A percentile compares a stretch with the other conserved stretches of the same genome.
Conservation (phyloP, 2,329 filamentous ascomycete genomes). For the Aspergillus tamarii region DNA sequence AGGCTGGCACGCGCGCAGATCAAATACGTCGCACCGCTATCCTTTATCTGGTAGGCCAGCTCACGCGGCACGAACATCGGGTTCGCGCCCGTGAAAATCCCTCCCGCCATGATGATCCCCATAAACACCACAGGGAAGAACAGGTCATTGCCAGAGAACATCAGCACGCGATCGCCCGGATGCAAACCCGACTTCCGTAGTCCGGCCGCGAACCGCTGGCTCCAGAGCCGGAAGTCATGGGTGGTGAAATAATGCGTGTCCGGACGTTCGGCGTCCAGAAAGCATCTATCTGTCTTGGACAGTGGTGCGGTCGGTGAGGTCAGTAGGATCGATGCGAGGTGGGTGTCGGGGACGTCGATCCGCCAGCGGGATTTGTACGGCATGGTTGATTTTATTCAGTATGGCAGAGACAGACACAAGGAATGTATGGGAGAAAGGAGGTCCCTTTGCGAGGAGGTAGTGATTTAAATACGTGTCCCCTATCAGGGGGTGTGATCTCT, state of each 20-base stretch:
- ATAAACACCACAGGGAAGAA: constrained; percentile 73
- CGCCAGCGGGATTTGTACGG: no score
- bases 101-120: constrained; percentile 76
- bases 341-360: no score
- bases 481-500: no score
- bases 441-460: no score
- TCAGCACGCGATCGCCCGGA: constrained; percentile 69
- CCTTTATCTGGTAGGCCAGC: constrained; percentile 73
- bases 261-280: constrained; percentile 41
- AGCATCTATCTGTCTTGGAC: no score
- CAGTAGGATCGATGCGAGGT: no score
- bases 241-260: constrained; percentile 69
- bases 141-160: constrained; percentile 74
- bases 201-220: constrained; percentile 72
- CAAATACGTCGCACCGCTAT: constrained; percentile 70
- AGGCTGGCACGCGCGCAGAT: constrained; percentile 49
- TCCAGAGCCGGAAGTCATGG: constrained; percentile 67
- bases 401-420: no score
- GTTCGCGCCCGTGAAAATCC: constrained; percentile 77
- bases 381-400: no score
- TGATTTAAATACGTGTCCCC: no score
- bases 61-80: constrained; percentile 70
- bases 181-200: constrained; percentile 67
- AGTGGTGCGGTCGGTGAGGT: no score
- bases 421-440: no score